Conservation (phyloP, 2,329 filamentous ascomycete species). For the Exophiala aquamarina region DNA sequence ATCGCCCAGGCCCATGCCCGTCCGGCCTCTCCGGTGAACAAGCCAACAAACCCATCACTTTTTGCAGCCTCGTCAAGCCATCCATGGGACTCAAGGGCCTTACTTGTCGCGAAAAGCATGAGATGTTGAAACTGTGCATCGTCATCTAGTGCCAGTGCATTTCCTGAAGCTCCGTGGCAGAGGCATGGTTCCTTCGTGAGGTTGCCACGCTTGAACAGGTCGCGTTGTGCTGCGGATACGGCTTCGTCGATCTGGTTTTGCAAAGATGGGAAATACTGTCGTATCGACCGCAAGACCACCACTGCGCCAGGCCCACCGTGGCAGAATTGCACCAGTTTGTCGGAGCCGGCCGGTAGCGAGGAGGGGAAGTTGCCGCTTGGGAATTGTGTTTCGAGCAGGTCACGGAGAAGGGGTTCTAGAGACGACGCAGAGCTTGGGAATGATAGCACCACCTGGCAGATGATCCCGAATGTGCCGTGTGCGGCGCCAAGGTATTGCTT, state of each 20-base stretch:
- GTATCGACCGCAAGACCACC: conserved; percentile 57
- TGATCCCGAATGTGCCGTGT: conserved; percentile 68
- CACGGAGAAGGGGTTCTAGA: conserved; percentile 54
- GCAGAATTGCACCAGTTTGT: conserved; percentile 61
- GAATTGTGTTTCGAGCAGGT: conserved; percentile 60
- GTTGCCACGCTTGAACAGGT: conserved; percentile 58
- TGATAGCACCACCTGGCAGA: conserved; percentile 64
- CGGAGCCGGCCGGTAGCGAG: conserved; percentile 34
- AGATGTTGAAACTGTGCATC: conserved; percentile 21
- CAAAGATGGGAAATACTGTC: conserved; percentile 48
- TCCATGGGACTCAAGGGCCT: conserved; percentile 20
- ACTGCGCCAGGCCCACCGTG: conserved; percentile 67
- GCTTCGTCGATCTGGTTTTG: conserved; percentile 18
- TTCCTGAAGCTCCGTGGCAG: conserved; percentile 66
- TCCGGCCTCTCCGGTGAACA: conserved; percentile 53
- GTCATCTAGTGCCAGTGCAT: conserved; percentile 51
- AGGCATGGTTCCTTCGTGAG: conserved; percentile 65
- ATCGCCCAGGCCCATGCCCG: conserved; percentile 48
- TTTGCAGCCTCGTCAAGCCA: conserved; percentile 42
- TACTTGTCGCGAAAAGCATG: conserved; percentile 17
- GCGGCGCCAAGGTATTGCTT: conserved; percentile 65
- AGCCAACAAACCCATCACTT: conserved; percentile 49
- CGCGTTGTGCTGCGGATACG: conserved; percentile 40
- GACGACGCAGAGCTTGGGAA: conserved; percentile 37
- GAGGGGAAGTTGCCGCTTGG: conserved; percentile 65